Evolutionary conservation across 495 filamentous ascomycete genomes (phyloP).

Genomic region (Podospora anserina): DNA sequence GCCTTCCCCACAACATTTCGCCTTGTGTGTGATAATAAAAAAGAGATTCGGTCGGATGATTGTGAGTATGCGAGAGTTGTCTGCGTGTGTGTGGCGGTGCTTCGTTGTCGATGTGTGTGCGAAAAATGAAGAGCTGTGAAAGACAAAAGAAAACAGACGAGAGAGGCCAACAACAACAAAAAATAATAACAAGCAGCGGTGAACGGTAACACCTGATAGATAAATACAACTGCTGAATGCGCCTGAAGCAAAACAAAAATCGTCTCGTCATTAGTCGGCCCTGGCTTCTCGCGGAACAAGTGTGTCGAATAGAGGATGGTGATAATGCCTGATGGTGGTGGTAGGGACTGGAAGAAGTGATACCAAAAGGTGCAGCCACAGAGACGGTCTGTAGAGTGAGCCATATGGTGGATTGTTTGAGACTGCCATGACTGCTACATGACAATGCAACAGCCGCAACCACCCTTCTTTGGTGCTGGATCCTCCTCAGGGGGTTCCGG

Average conservation of each 20-base stretch:
- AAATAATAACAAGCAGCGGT: conserved; percentile 7
- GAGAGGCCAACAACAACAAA: conserved; percentile 3
- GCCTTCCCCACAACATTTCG: background rate
- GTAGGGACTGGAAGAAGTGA: background rate
- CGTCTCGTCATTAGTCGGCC: conserved; percentile 27
- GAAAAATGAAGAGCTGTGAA: conserved; percentile 1
- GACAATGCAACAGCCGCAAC: conserved; percentile 54
- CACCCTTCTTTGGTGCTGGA: conserved; percentile 37
- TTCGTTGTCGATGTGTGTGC: background rate
- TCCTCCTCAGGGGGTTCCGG: conserved; percentile 39
- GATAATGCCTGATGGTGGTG: background rate
- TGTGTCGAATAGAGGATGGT: background rate
- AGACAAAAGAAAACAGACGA: conserved; percentile 20
- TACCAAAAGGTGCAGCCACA: background rate
- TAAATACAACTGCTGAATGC: conserved; percentile 18
- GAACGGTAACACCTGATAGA: conserved; percentile 2
- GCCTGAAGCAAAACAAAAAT: conserved; percentile 23
- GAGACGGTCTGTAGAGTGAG: background rate
- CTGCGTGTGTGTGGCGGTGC: background rate
- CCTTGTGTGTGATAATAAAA: background rate
- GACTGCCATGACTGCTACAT: conserved; percentile 39
- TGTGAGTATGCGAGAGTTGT: background rate
- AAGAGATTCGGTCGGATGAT: background rate
- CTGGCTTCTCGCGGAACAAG: background rate
- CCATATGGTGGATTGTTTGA: background rate